A percentile compares a stretch with the other conserved stretches of the same genome.
Conservation (phyloP, 768 basidiomycete species). For the Crassisporium funariophilum region DNA sequence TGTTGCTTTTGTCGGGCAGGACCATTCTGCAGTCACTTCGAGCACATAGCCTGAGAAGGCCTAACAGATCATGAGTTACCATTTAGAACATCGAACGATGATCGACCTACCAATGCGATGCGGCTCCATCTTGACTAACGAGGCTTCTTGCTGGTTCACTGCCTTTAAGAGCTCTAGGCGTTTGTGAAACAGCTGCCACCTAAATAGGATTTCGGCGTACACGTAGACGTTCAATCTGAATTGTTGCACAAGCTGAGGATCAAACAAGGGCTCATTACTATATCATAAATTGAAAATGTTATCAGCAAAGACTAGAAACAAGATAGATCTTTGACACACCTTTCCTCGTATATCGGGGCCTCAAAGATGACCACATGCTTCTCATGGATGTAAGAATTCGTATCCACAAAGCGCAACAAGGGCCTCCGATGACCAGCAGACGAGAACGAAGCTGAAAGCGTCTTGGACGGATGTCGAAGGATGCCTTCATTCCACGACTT, state of each 20-base stretch:
- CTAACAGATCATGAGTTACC: slow-evolving; percentile 26
- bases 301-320: slow-evolving; percentile 4
- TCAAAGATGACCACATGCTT: slow-evolving; percentile 37
- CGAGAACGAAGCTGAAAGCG: slow-evolving; percentile 41
- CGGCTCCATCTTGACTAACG: slow-evolving; percentile 18
- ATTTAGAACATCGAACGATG: background rate
- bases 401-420: slow-evolving; percentile 42
- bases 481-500: slow-evolving; percentile 59
- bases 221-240: slow-evolving; percentile 57
- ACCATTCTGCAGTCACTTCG: slow-evolving; percentile 37
- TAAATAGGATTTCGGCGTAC: slow-evolving; percentile 75
- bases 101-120: slow-evolving; percentile 38
- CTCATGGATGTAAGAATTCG: slow-evolving; percentile 22
- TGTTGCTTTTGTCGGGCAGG: slow-evolving; percentile 32
- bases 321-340: slow-evolving; percentile 19
- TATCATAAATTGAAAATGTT: slow-evolving; percentile 1
- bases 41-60: slow-evolving; percentile 49
- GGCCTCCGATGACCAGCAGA: slow-evolving; percentile 44
- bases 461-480: slow-evolving; percentile 31
- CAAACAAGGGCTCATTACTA: slow-evolving; percentile 32
- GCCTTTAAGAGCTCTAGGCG: slow-evolving; percentile 74
- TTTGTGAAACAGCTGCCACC: slow-evolving; percentile 73
- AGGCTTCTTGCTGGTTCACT: slow-evolving; percentile 39
- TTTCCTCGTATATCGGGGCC: slow-evolving; percentile 27
- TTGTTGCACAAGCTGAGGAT: slow-evolving; percentile 42